Evolutionary conservation across 257 asterid genomes (phyloP).

Genomic region (Vinca minor): DNA sequence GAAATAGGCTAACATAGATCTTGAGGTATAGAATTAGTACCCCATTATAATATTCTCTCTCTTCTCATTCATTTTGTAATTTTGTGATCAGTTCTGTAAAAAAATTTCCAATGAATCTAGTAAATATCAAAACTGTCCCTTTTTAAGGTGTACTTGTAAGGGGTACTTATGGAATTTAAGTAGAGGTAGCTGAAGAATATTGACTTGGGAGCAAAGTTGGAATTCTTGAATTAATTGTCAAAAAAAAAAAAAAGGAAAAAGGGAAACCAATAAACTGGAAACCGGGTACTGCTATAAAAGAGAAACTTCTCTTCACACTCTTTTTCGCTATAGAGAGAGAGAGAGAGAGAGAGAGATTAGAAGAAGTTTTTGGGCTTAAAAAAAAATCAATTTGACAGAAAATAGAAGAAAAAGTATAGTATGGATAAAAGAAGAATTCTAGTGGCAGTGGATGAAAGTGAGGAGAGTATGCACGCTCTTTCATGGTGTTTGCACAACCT

Average conservation of each 20-base stretch:
- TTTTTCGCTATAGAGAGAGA: too few species aligned
- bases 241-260: not conserved
- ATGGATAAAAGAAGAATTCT: conserved; percentile 27
- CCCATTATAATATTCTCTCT: too few species aligned
- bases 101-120: too few species aligned
- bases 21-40: too few species aligned
- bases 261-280: not conserved
- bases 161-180: not conserved
- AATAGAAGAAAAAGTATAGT: conserved; percentile 18
- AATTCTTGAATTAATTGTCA: too few species aligned
- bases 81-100: too few species aligned
- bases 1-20: too few species aligned
- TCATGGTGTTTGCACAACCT: conserved; percentile 58
- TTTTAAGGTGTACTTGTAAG: too few species aligned
- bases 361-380: not conserved
- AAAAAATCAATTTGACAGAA: not conserved
- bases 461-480: conserved; percentile 59
- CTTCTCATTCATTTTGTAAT: too few species aligned
- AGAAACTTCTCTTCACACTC: too few species aligned
- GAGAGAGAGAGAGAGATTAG: too few species aligned
- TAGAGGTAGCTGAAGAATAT: not conserved
- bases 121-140: too few species aligned
- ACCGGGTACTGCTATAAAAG: not conserved
- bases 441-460: conserved; percentile 67
- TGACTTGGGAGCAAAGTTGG: not conserved